Evolutionary conservation across 2,329 filamentous ascomycete species (phyloP).

Genomic region (Sodiomyces alkalinus): DNA sequence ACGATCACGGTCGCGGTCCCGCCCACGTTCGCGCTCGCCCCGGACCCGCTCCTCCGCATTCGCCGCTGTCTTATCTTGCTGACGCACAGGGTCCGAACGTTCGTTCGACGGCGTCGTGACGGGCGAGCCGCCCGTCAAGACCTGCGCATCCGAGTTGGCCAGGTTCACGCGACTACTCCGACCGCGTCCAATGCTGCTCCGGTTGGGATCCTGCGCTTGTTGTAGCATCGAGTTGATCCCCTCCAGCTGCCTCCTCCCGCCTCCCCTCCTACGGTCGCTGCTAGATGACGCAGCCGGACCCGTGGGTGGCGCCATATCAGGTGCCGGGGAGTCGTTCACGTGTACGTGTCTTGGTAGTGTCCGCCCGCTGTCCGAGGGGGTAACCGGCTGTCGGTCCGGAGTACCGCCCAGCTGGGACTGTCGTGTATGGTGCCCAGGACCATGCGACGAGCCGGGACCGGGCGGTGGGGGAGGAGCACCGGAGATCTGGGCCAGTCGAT

Average conservation of each 20-base stretch:
- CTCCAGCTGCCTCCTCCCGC: conserved; percentile 37
- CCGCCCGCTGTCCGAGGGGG: conserved; percentile 2
- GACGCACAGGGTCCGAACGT: conserved; percentile 27
- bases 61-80: conserved; percentile 15
- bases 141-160: conserved; percentile 39
- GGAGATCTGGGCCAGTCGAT: conserved; percentile 34
- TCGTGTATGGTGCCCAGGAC: conserved; percentile 13
- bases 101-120: conserved; percentile 33
- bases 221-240: conserved; percentile 45
- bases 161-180: conserved; percentile 26
- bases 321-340: conserved; percentile 1
- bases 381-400: conserved; percentile 14
- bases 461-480: too few species aligned
- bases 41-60: conserved; percentile 22
- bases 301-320: conserved; percentile 14
- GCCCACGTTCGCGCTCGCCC: conserved; percentile 26
- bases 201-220: conserved; percentile 26
- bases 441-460: conserved; percentile 18
- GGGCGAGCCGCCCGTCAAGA: conserved; percentile 37
- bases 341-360: conserved; percentile 5
- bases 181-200: conserved; percentile 19
- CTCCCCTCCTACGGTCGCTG: conserved; percentile 16
- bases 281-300: conserved; percentile 16
- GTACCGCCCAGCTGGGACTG: conserved; percentile 13
- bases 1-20: conserved; percentile 26